A percentile compares a stretch with the other conserved stretches of the same genome.
Evolutionary conservation across 305 asterid species (phyloP).

Genomic region (Solanum hybrid): DNA sequence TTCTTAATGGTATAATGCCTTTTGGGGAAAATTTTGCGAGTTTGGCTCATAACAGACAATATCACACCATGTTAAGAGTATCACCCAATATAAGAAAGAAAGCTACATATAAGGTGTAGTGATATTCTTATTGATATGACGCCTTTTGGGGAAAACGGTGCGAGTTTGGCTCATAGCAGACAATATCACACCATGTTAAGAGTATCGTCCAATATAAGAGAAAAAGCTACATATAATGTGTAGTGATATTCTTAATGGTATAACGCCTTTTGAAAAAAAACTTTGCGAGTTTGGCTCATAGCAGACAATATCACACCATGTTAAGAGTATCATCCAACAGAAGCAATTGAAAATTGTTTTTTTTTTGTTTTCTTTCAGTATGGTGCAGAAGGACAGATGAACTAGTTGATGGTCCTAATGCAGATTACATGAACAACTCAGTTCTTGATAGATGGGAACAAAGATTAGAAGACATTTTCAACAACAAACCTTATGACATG

Average conservation of each 20-base stretch:
- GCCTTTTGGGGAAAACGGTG: neutral
- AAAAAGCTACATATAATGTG: neutral
- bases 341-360: neutral
- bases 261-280: accelerated
- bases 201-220: neutral
- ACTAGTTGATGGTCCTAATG: slow-evolving; percentile 74
- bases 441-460: slow-evolving; percentile 78
- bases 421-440: slow-evolving; percentile 32
- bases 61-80: neutral
- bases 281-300: neutral
- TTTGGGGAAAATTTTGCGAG: neutral
- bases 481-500: slow-evolving; percentile 64
- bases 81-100: too few species aligned
- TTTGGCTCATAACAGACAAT: neutral
- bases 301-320: neutral
- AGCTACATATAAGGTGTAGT: neutral
- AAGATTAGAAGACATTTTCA: slow-evolving; percentile 56
- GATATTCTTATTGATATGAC: neutral
- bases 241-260: neutral
- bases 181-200: neutral
- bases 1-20: too few species aligned
- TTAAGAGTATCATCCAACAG: neutral
- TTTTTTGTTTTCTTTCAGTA: slow-evolving; percentile 22
- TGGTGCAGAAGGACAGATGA: slow-evolving; percentile 91
- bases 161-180: neutral